Conservation (phyloP, 2,329 filamentous ascomycete genomes). For the Pyricularia sp. region DNA sequence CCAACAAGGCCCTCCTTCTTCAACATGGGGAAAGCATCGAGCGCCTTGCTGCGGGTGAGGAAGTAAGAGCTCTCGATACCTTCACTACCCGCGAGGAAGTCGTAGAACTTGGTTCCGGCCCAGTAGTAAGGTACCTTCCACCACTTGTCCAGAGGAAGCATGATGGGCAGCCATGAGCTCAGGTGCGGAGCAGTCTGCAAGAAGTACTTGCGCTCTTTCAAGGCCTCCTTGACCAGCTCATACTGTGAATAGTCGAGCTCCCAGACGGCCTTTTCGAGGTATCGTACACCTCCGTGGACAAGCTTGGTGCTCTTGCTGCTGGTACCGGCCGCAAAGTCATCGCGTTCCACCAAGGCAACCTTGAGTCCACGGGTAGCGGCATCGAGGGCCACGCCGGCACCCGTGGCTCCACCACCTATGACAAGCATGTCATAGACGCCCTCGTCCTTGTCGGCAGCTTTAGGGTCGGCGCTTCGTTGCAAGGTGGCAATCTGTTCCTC, state of each 20-base stretch:
- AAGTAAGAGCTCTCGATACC: constrained; percentile 81
- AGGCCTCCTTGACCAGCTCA: constrained; percentile 68
- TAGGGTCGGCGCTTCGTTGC: constrained; percentile 28
- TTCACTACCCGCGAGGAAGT: constrained; percentile 71
- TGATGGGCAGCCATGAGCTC: constrained; percentile 71
- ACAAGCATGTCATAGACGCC: constrained; percentile 67
- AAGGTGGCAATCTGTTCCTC: constrained; percentile 56
- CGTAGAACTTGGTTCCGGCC: constrained; percentile 67
- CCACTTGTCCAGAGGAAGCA: constrained; percentile 75
- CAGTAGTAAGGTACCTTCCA: constrained; percentile 73
- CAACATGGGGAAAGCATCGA: constrained; percentile 71
- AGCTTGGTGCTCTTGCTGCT: constrained; percentile 84
- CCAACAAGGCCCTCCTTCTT: constrained; percentile 65
- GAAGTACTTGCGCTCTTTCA: constrained; percentile 77
- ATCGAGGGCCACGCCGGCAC: constrained; percentile 72
- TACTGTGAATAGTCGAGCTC: constrained; percentile 80
- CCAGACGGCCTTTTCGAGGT: constrained; percentile 80
- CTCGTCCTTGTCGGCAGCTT: constrained; percentile 20
- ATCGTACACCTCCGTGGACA: constrained; percentile 76
- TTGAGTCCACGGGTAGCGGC: constrained; percentile 70
- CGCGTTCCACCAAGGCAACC: constrained; percentile 72
- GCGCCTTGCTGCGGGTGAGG: constrained; percentile 64
- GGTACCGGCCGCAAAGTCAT: constrained; percentile 74
- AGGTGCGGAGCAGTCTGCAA: constrained; percentile 76
- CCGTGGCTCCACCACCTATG: constrained; percentile 72